Conservation (phyloP, 202 grass and related monocot species). For the Hordeum pubiflorum region DNA sequence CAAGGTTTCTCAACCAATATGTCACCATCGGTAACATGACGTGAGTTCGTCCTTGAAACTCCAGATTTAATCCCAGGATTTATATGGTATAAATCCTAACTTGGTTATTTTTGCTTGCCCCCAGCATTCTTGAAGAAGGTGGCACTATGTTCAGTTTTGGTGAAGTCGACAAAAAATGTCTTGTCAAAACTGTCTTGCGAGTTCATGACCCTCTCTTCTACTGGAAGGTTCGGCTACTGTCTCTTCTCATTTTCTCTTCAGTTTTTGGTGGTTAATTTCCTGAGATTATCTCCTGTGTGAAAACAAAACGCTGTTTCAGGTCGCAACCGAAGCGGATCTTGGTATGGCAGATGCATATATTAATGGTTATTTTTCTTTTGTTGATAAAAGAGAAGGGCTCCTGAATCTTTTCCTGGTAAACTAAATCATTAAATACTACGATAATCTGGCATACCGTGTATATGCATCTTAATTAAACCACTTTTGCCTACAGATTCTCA, state of each 20-base stretch:
- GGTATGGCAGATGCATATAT: slow-evolving; percentile 89
- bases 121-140: slow-evolving; percentile 76
- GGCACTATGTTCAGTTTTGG: slow-evolving; percentile 81
- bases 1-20: slow-evolving; percentile 58
- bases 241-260: not conserved
- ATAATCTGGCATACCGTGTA: not conserved
- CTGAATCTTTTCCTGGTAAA: slow-evolving; percentile 78
- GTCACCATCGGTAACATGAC: slow-evolving; percentile 51
- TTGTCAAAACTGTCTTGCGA: slow-evolving; percentile 54
- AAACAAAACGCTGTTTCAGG: slow-evolving; percentile 24
- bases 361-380: slow-evolving; percentile 79
- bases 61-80: not conserved
- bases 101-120: not conserved
- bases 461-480: not conserved
- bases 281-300: not conserved
- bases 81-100: slow-evolving; percentile 1
- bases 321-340: slow-evolving; percentile 81
- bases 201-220: slow-evolving; percentile 80
- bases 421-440: not conserved
- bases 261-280: not conserved
- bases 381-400: slow-evolving; percentile 78
- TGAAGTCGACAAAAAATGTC: slow-evolving; percentile 45
- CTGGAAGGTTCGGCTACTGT: slow-evolving; percentile 60
- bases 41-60: slow-evolving; percentile 28
- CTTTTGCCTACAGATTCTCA: not conserved